Conservation (phyloP, 495 filamentous ascomycete species). For the Amniculicola lignicola region DNA sequence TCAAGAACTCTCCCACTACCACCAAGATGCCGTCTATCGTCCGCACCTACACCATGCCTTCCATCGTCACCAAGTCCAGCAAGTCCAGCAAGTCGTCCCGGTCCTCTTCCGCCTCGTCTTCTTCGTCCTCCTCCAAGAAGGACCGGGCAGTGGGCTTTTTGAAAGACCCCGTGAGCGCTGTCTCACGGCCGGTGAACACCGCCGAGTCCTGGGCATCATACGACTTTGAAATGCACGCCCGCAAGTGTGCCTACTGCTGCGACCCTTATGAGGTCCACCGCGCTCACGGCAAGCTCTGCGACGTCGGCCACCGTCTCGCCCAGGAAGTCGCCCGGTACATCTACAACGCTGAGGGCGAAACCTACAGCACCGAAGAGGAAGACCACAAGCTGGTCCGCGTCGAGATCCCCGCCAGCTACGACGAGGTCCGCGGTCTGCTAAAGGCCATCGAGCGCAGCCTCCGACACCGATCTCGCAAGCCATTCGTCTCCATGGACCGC, state of each 20-base stretch:
- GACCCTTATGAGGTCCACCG: slow-evolving; percentile 38
- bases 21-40: slow-evolving; percentile 33
- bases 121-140: slow-evolving; percentile 20
- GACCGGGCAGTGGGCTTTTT: slow-evolving; percentile 31
- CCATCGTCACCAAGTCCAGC: slow-evolving; percentile 27
- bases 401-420: slow-evolving; percentile 39
- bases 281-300: slow-evolving; percentile 36
- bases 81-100: slow-evolving; percentile 11
- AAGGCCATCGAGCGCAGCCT: slow-evolving; percentile 37
- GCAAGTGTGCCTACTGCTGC: slow-evolving; percentile 38
- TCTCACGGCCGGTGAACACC: slow-evolving; percentile 34
- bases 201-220: slow-evolving; percentile 42
- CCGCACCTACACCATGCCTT: slow-evolving; percentile 31
- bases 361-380: slow-evolving; percentile 37
- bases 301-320: slow-evolving; percentile 36
- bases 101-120: slow-evolving; percentile 6
- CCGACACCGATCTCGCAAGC: slow-evolving; percentile 28
- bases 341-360: slow-evolving; percentile 38
- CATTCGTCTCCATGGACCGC: slow-evolving; percentile 39
- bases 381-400: slow-evolving; percentile 41
- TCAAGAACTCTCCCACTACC: slow-evolving; percentile 28
- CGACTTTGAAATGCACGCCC: slow-evolving; percentile 41
- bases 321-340: slow-evolving; percentile 40
- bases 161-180: slow-evolving; percentile 31
- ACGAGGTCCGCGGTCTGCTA: slow-evolving; percentile 37